phyloP scores from a whole-genome alignment of 2,329 filamentous ascomycete genomes.

The Ophiostoma perfectum region DNA sequence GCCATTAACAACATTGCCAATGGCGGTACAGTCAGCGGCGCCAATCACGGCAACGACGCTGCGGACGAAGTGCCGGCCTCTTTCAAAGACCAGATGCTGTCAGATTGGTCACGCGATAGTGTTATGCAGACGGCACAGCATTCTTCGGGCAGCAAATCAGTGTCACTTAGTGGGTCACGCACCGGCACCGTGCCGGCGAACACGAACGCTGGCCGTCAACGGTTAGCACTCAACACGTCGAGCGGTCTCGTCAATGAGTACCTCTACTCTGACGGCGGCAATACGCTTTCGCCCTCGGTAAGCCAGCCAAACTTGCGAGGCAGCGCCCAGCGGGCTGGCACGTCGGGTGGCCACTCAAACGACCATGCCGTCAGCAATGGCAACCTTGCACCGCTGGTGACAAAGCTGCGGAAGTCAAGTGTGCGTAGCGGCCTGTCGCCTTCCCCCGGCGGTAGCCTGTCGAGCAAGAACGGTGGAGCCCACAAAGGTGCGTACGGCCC shows the following conservation, averaged over 20 bases:
- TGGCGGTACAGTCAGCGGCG: neutral
- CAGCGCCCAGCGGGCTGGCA: constrained; percentile 39
- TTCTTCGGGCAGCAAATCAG: constrained; percentile 63
- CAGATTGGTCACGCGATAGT: constrained; percentile 72
- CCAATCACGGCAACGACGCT: constrained; percentile 31
- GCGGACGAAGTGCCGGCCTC: constrained; percentile 57
- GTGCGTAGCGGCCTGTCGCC: constrained; percentile 48
- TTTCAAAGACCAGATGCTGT: constrained; percentile 69
- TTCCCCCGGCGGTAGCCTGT: constrained; percentile 32
- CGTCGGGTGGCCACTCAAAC: constrained; percentile 25
- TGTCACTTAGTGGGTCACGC: constrained; percentile 71
- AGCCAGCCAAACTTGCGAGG: constrained; percentile 49
- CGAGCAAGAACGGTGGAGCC: constrained; percentile 29
- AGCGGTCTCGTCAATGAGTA: constrained; percentile 28
- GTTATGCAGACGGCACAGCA: constrained; percentile 56
- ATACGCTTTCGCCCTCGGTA: constrained; percentile 42
- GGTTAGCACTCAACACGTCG: constrained; percentile 48
- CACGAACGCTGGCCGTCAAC: constrained; percentile 37
- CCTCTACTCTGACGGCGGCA: constrained; percentile 27
- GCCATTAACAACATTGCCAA: neutral
- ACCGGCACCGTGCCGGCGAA: constrained; percentile 53
- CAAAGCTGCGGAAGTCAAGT: constrained; percentile 50
- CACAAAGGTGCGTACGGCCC: neutral
- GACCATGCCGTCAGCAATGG: constrained; percentile 18
- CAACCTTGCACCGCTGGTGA: constrained; percentile 34